These are phyloP conservation scores for Penicillium coffeae DNA, from an alignment of 495 filamentous ascomycete genomes.

Conservation along the genomic window DNA sequence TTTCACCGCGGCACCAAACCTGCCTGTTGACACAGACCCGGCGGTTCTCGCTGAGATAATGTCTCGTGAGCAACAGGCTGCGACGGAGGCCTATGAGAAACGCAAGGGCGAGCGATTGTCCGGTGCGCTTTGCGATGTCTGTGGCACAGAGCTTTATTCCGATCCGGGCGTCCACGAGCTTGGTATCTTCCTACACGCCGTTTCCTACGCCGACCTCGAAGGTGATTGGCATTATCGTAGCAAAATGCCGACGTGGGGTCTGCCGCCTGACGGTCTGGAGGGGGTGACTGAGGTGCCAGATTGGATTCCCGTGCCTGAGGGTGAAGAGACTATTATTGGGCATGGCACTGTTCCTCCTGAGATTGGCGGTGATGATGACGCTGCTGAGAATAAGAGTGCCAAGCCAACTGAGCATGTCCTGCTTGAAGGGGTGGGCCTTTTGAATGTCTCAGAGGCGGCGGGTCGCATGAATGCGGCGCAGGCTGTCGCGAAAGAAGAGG, in stretches of 20 bases:
- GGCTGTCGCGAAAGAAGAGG: not conserved
- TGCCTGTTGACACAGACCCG: constrained; percentile 38
- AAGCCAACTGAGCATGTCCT: constrained; percentile 12
- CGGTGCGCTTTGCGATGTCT: constrained; percentile 73
- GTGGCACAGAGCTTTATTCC: constrained; percentile 83
- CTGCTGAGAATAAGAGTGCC: not conserved
- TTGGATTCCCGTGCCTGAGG: constrained; percentile 33
- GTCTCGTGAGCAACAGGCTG: constrained; percentile 67
- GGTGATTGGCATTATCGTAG: constrained; percentile 87
- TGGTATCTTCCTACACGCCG: constrained; percentile 88
- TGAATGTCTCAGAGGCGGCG: constrained; percentile 11
- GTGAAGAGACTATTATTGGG: constrained; percentile 35
- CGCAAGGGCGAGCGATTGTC: constrained; percentile 82
- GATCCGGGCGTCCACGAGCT: constrained; percentile 89
- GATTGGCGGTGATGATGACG: constrained; percentile 20
- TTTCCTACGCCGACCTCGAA: constrained; percentile 74
- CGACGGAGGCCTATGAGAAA: constrained; percentile 81
- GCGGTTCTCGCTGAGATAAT: constrained; percentile 40
- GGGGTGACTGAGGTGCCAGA: constrained; percentile 54
- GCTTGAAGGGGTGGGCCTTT: constrained; percentile 17
- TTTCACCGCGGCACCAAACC: constrained; percentile 38
- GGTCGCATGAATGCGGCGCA: not conserved
- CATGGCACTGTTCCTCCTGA: constrained; percentile 31
- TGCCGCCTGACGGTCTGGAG: constrained; percentile 62
- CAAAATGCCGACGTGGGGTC: constrained; percentile 77